These are phyloP conservation scores for Trichoderma endophyticum DNA, from an alignment of 2,329 filamentous ascomycete species.

Conservation along the genomic window DNA sequence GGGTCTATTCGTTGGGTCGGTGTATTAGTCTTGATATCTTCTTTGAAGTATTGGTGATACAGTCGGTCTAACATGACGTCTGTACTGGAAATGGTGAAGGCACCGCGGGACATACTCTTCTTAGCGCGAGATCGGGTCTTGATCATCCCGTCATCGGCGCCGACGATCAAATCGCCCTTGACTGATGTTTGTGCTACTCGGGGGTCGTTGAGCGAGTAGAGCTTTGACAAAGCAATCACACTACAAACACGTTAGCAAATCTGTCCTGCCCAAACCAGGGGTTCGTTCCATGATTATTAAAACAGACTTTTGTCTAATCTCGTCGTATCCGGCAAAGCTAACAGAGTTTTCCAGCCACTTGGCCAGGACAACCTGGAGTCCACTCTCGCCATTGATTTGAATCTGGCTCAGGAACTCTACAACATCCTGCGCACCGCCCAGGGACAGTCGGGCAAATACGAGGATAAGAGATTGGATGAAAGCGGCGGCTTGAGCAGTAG, in stretches of 20 bases:
- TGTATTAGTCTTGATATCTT: constrained; percentile 29
- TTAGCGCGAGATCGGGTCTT: constrained; percentile 91
- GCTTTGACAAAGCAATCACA: constrained; percentile 86
- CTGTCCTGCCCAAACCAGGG: not conserved
- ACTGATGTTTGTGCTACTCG: constrained; percentile 77
- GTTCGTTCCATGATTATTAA: not conserved
- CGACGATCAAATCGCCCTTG: constrained; percentile 86
- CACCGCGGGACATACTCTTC: constrained; percentile 55
- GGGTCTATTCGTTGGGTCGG: constrained; percentile 57
- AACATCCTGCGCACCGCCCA: constrained; percentile 82
- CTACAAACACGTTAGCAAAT: constrained; percentile 44
- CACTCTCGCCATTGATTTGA: constrained; percentile 73
- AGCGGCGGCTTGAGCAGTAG: constrained; percentile 75
- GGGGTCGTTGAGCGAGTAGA: constrained; percentile 82
- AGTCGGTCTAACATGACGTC: constrained; percentile 22
- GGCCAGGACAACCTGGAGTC: constrained; percentile 81
- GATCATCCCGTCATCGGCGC: constrained; percentile 71
- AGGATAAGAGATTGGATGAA: constrained; percentile 96
- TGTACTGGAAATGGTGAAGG: constrained; percentile 22
- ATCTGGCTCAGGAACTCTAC: constrained; percentile 87
- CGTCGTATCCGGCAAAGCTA: constrained; percentile 96
- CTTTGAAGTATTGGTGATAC: constrained; percentile 22
- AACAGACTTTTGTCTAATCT: constrained; percentile 89
- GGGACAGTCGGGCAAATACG: constrained; percentile 86
- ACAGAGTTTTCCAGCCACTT: constrained; percentile 98